Percentiles rank a stretch among this genome's conserved stretches.
Conservation (phyloP, 2,329 filamentous ascomycete species). For the Parascedosporium putredinis region DNA sequence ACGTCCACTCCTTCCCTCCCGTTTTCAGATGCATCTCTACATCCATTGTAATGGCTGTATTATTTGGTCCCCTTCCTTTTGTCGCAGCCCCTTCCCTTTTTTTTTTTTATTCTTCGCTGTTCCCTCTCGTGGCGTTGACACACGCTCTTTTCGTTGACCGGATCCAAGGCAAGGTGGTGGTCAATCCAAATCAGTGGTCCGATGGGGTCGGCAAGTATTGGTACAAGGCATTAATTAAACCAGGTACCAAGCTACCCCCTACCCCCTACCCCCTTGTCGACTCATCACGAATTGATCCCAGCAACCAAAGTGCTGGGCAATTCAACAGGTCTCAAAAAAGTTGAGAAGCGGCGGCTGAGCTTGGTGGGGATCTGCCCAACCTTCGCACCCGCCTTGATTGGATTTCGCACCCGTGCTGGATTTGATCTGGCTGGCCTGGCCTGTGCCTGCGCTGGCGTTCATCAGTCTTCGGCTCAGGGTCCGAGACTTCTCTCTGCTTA, state of each 20-base stretch:
- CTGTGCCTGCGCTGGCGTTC: not conserved
- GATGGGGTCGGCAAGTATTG: not conserved
- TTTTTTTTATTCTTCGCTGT: too few relatives aligned
- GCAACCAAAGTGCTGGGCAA: constrained; percentile 5
- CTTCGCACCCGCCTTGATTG: not conserved
- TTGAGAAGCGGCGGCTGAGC: constrained; percentile 4
- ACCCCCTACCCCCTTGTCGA: constrained; percentile 4
- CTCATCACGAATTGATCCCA: not conserved
- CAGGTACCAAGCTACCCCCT: not conserved
- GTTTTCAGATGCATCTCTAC: too few relatives aligned
- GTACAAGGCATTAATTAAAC: not conserved
- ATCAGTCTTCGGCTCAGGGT: not conserved
- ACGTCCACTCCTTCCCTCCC: too few relatives aligned
- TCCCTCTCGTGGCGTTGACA: too few relatives aligned
- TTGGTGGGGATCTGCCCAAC: constrained; percentile 1
- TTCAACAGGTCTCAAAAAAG: constrained; percentile 9
- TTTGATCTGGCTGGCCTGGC: not conserved
- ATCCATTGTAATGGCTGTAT: too few relatives aligned
- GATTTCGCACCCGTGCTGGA: not conserved
- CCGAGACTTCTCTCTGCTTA: not conserved
- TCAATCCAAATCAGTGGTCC: not conserved
- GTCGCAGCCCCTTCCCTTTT: too few relatives aligned
- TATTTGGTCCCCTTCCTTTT: too few relatives aligned
- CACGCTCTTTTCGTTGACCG: too few relatives aligned
- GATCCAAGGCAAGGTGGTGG: not conserved